Percentiles rank a stretch among this genome's conserved stretches.
These are phyloP conservation scores for Wickerhamomyces pijperi DNA, from an alignment of 805 yeast genomes.

Conservation along the genomic window DNA sequence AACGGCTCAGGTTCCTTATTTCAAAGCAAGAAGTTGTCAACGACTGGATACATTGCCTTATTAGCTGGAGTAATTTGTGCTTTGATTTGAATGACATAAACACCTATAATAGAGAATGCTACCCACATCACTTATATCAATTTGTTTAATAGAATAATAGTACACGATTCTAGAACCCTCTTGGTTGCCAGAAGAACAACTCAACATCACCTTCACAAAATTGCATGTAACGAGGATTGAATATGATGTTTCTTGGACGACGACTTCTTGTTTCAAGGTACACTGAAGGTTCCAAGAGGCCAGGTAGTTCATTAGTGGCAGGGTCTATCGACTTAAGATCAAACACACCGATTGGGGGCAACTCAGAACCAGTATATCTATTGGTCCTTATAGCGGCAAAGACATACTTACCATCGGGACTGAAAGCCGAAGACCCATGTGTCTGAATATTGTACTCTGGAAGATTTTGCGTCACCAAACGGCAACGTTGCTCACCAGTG, in stretches of 20 bases:
- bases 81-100: too few relatives aligned
- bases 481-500: constrained; percentile 29
- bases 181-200: constrained; percentile 16
- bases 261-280: constrained; percentile 8
- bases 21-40: too few relatives aligned
- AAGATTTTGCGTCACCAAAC: constrained; percentile 31
- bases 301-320: constrained; percentile 17
- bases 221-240: constrained; percentile 27
- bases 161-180: neutral
- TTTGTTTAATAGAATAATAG: neutral
- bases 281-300: constrained; percentile 3
- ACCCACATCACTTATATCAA: too few relatives aligned
- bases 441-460: constrained; percentile 33
- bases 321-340: constrained; percentile 35
- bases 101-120: too few relatives aligned
- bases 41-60: too few relatives aligned
- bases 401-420: constrained; percentile 59
- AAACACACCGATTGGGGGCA: constrained; percentile 27
- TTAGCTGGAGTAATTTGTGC: too few relatives aligned
- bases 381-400: constrained; percentile 55
- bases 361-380: too few relatives aligned
- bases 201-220: constrained; percentile 14
- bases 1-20: too few relatives aligned
- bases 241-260: constrained; percentile 27
- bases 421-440: constrained; percentile 45